A percentile compares a stretch with the other conserved stretches of the same genome.
Conservation (phyloP, 148 eudicot species). For the Rheum nobile region DNA sequence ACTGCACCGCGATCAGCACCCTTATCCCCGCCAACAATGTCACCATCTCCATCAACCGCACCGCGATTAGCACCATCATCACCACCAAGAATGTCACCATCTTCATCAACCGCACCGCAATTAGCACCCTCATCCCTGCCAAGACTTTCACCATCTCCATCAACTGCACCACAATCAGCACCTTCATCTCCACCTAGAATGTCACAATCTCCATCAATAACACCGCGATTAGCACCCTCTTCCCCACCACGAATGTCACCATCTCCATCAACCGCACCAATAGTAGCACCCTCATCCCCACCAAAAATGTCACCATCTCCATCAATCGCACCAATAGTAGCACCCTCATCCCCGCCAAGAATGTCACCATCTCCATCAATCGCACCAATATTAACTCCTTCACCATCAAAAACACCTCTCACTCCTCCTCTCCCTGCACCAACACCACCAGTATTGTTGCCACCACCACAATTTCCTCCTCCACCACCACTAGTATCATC, state of each 20-base stretch:
- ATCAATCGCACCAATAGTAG: too few species aligned
- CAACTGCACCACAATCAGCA: slow-evolving; percentile 9
- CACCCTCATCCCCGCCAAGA: too few species aligned
- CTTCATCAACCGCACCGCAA: neutral
- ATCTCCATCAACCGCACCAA: neutral
- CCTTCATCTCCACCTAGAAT: slow-evolving; percentile 10
- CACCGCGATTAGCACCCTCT: slow-evolving; percentile 15
- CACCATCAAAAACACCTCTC: neutral
- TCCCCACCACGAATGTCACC: slow-evolving; percentile 12
- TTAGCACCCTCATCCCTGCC: too few species aligned
- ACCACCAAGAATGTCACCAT: neutral
- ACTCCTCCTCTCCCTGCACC: neutral
- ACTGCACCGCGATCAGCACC: too few species aligned
- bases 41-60: too few species aligned
- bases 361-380: neutral
- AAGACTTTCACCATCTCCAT: slow-evolving; percentile 1
- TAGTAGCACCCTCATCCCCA: slow-evolving; percentile 9
- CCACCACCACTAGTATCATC: neutral
- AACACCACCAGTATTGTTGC: neutral
- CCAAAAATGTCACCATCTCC: too few species aligned
- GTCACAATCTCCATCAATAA: neutral
- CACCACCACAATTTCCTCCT: neutral
- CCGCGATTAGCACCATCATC: neutral
- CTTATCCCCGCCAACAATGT: too few species aligned
- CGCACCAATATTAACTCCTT: neutral